These are phyloP conservation scores for Tylopilus rubrobrunneus DNA, from an alignment of 768 basidiomycete species.

Conservation along the genomic window DNA sequence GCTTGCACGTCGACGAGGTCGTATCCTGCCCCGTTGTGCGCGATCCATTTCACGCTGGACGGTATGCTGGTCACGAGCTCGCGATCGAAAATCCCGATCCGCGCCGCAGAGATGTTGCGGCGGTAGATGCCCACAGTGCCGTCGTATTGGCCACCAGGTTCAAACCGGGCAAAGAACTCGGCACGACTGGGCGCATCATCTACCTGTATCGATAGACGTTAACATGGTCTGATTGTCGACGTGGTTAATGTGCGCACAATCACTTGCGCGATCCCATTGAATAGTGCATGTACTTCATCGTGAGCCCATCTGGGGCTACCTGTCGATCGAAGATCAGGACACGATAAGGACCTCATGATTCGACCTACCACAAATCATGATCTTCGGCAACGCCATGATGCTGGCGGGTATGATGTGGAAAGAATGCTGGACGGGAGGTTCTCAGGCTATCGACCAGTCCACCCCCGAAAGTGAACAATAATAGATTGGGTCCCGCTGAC, in stretches of 20 bases:
- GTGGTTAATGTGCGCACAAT: conserved; percentile 46
- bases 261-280: conserved; percentile 66
- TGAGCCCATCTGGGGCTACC: conserved; percentile 75
- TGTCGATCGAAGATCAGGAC: conserved; percentile 20
- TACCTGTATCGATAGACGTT: conserved; percentile 14
- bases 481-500: not conserved
- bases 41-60: conserved; percentile 70
- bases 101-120: conserved; percentile 40
- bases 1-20: conserved; percentile 76
- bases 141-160: conserved; percentile 44
- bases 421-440: not conserved
- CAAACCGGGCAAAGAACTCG: conserved; percentile 43
- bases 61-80: conserved; percentile 59
- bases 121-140: conserved; percentile 50
- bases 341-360: not conserved
- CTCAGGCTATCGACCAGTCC: not conserved
- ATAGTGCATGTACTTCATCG: conserved; percentile 59
- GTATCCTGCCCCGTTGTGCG: conserved; percentile 86
- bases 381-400: conserved; percentile 15
- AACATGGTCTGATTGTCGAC: not conserved
- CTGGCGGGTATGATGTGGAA: not conserved
- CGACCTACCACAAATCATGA: conserved; percentile 29
- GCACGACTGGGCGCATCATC: conserved; percentile 41
- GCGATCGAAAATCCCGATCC: conserved; percentile 47
- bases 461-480: not conserved